These are phyloP conservation scores for Malbranchea cinnamomea DNA, from an alignment of 2,329 filamentous ascomycete species.

Conservation along the genomic window DNA sequence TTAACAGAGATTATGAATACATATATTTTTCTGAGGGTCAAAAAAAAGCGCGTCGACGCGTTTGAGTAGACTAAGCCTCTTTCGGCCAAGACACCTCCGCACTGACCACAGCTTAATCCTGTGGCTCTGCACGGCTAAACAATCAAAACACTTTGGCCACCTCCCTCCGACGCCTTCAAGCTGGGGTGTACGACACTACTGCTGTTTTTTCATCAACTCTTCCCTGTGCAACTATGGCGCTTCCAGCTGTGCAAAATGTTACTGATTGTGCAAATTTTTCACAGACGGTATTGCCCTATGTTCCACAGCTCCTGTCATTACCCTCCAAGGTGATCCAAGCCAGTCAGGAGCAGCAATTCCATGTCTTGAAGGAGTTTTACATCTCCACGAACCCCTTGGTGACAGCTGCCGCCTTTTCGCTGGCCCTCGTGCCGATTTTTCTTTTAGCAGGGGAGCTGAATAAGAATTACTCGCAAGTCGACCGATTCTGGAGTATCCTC, in stretches of 20 bases:
- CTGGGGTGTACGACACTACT: too few relatives aligned
- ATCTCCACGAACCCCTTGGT: conserved; percentile 74
- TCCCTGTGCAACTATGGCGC: conserved; percentile 38
- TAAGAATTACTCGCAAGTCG: conserved; percentile 92
- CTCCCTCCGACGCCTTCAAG: conserved; percentile 1
- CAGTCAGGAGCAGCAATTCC: conserved; percentile 42
- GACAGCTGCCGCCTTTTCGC: conserved; percentile 54
- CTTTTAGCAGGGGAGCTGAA: conserved; percentile 70
- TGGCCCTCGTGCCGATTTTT: conserved; percentile 57
- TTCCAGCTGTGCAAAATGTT: conserved; percentile 50
- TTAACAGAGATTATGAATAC: too few relatives aligned
- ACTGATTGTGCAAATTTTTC: conserved; percentile 63
- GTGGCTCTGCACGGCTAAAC: background rate
- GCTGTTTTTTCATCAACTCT: conserved; percentile 10
- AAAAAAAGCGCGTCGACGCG: too few relatives aligned
- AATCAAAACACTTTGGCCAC: background rate
- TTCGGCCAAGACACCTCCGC: background rate
- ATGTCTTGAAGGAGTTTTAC: conserved; percentile 57
- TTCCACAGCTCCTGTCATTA: conserved; percentile 54
- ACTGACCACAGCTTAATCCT: conserved; percentile 7
- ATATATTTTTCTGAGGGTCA: too few relatives aligned
- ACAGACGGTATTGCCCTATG: conserved; percentile 59
- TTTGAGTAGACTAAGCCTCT: too few relatives aligned
- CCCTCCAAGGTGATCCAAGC: conserved; percentile 49
- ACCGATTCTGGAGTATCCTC: conserved; percentile 80